Percentiles rank a stretch among this genome's conserved stretches.
Evolutionary conservation across 169 alveolate genomes (phyloP).

Genomic region (Pseudocohnilembus persalinus): DNA sequence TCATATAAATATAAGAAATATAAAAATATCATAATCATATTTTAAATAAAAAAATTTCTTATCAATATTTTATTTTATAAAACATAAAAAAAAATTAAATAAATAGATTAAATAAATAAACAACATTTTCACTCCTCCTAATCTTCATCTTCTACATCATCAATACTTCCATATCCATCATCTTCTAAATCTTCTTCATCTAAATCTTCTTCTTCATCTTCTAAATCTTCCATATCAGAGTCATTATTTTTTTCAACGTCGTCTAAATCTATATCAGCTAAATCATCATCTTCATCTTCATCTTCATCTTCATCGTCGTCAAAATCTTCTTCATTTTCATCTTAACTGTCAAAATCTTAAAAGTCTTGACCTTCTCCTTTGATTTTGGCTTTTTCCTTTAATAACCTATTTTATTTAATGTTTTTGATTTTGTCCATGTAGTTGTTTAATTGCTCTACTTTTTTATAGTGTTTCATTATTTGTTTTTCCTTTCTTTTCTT

Average conservation of each 20-base stretch:
- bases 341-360: background rate
- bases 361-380: no score
- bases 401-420: background rate
- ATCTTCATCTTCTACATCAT: background rate
- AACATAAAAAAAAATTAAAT: no score
- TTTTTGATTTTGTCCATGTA: slow-evolving; percentile 11
- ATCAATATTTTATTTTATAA: no score
- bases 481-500: slow-evolving; percentile 3
- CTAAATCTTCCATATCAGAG: background rate
- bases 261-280: slow-evolving; percentile 19
- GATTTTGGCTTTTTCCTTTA: background rate
- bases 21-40: no score
- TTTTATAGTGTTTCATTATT: slow-evolving; percentile 8
- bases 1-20: no score
- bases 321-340: background rate
- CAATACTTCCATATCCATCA: background rate
- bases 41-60: no score
- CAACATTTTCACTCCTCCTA: background rate
- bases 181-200: slow-evolving; percentile 15
- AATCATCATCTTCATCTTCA: background rate
- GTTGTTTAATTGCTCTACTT: slow-evolving; percentile 9
- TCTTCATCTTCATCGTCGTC: slow-evolving; percentile 17
- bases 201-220: slow-evolving; percentile 4
- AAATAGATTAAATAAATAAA: no score
- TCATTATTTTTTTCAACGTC: slow-evolving; percentile 2